Base-by-base conservation (phyloP, 106 monocot species). In the Dioscorea alata region DNA sequence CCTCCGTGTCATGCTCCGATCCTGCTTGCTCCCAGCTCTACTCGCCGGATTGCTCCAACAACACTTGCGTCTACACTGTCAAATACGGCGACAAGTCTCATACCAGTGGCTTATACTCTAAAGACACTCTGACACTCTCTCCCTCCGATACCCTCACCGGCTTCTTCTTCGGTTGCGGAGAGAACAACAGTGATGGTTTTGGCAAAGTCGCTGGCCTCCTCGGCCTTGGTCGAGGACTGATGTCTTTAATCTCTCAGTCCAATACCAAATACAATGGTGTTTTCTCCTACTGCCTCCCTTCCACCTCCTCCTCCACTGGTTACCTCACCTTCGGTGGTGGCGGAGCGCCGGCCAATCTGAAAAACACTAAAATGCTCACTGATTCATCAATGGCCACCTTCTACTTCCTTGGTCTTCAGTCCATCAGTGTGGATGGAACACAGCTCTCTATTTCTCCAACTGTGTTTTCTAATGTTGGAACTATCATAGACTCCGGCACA, bases 401-500 rank as follows among this genome's bases (percentile, higher is more conserved):
- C 63, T 88, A 88, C 75, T 78, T 60, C 23, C n/a, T 88, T 3
- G 24, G 72, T 0, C 64, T 88, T 2, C 67, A 64, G 4, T 79
- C 62, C 20, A 83, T 88, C 13, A n/a, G 10, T 13, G 77, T 88
- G 6, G 74, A 34, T 2, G 83, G 78, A 5, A 17, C 60, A 33
- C 15, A 48, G 33, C 62, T 94, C 0, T 5, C 20, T 10, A 48
- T 90, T 19, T 16, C 77, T 0, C 61, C 81, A 0, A 28, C 68
- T 0, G 64, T 78, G 25, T 89, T 90, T 75, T 23, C 50, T 6
- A 63, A 12, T 0, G 71, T 69, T 0, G 84, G 84, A 0, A 71
- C 77, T 13, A 10, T 89, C 17, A 68, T 93, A 60, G 93, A 93
- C 61, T 89, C 92, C 4, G 92, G 92, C n/a, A 88, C 88, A 8